These are phyloP conservation scores for Cucurbita argyrosperma DNA, from an alignment of 306 rosid genomes.

Conservation along the genomic window DNA sequence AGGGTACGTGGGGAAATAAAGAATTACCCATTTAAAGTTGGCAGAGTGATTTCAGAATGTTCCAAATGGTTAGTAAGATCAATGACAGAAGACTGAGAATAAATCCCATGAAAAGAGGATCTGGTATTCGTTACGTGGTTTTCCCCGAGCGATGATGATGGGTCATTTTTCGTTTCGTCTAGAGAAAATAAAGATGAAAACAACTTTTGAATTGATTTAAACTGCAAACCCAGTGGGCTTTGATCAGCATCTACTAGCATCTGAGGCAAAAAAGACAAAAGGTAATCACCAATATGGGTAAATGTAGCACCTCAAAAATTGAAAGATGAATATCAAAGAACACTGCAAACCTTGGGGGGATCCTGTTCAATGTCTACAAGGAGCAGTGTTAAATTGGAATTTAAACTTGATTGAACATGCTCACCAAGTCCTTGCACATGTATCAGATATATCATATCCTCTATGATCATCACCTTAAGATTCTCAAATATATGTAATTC, in stretches of 20 bases:
- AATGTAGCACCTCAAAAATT: neutral
- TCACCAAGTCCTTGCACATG: slow-evolving; percentile 37
- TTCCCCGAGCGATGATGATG: slow-evolving; percentile 10
- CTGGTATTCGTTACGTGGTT: slow-evolving; percentile 8
- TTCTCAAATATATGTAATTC: slow-evolving; percentile 34
- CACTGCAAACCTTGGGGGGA: slow-evolving; percentile 47
- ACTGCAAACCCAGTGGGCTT: slow-evolving; percentile 40
- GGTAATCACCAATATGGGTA: neutral
- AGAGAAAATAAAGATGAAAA: slow-evolving; percentile 35
- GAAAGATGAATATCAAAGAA: neutral
- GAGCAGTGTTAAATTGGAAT: slow-evolving; percentile 28
- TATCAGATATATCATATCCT: slow-evolving; percentile 74
- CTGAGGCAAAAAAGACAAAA: slow-evolving; percentile 20
- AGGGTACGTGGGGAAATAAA: neutral
- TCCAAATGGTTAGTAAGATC: slow-evolving; percentile 71
- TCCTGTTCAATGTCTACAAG: slow-evolving; percentile 72
- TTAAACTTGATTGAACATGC: slow-evolving; percentile 30
- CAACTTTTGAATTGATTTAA: slow-evolving; percentile 50
- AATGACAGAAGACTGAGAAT: slow-evolving; percentile 33
- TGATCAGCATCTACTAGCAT: slow-evolving; percentile 40
- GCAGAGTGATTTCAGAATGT: slow-evolving; percentile 49
- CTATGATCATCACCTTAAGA: slow-evolving; percentile 61
- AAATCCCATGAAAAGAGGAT: neutral
- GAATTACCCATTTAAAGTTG: slow-evolving; percentile 78
- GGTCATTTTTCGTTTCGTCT: slow-evolving; percentile 10